Percentiles rank a stretch among this genome's conserved stretches.
phyloP scores from a whole-genome alignment of 495 filamentous ascomycete genomes.

The Xylaria scruposa region DNA sequence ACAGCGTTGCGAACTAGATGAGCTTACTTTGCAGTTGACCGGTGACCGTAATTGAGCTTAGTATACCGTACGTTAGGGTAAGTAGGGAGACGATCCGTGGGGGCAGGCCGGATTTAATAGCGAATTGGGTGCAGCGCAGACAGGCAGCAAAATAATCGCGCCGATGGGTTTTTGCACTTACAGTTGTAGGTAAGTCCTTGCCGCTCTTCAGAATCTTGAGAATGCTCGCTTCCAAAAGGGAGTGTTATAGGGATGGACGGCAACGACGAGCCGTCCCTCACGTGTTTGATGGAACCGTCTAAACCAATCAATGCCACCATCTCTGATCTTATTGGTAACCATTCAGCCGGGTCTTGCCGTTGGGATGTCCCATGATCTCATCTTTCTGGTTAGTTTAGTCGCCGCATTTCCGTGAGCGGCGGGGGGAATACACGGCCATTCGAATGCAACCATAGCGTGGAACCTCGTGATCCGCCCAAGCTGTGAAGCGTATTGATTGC shows the following conservation, averaged over 20 bases:
- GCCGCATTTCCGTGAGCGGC: conserved; percentile 15
- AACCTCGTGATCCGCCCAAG: conserved; percentile 13
- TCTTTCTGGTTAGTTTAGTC: conserved; percentile 2
- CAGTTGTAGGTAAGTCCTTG: not conserved
- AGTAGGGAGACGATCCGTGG: conserved; percentile 3
- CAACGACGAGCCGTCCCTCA: not conserved
- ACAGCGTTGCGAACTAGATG: not conserved
- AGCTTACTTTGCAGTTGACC: conserved; percentile 12
- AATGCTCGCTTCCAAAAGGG: not conserved
- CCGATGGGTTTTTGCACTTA: not conserved
- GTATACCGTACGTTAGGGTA: not conserved
- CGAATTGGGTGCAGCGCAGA: not conserved
- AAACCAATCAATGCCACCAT: not conserved
- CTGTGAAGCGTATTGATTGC: not conserved
- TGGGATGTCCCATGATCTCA: conserved; percentile 23
- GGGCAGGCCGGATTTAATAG: not conserved
- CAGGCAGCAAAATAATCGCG: not conserved
- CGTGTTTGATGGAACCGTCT: not conserved
- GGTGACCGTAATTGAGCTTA: not conserved
- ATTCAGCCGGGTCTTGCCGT: conserved; percentile 21
- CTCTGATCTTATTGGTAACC: conserved; percentile 23
- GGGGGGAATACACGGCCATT: conserved; percentile 3
- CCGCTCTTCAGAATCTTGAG: not conserved
- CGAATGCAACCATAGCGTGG: conserved; percentile 19
- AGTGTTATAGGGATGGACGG: not conserved